These are phyloP conservation scores for Phanerochaete sordida DNA, from an alignment of 768 basidiomycete genomes.

Conservation along the genomic window DNA sequence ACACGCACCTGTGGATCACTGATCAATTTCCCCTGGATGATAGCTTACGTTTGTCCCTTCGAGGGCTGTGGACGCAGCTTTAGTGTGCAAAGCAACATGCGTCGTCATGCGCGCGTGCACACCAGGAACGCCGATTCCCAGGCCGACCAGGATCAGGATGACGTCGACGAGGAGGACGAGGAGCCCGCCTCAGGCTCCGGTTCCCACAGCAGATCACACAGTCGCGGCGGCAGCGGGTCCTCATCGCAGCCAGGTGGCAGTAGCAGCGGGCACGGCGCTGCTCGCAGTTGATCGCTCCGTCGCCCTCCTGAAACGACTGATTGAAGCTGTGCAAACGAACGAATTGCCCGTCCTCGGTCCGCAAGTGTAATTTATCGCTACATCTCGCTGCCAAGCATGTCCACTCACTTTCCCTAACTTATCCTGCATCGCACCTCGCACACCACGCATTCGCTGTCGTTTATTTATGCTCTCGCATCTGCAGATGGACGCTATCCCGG, in stretches of 20 bases:
- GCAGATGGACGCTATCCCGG: background rate
- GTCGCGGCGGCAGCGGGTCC: slow-evolving; percentile 13
- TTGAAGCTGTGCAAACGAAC: background rate
- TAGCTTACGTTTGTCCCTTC: slow-evolving; percentile 74
- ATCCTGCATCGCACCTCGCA: background rate
- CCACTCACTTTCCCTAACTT: background rate
- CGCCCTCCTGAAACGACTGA: background rate
- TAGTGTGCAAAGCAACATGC: slow-evolving; percentile 88
- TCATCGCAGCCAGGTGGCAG: slow-evolving; percentile 8
- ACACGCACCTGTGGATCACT: slow-evolving; percentile 6
- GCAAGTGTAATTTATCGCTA: slow-evolving; percentile 1
- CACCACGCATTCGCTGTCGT: background rate
- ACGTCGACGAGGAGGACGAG: slow-evolving; percentile 43
- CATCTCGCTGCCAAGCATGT: background rate
- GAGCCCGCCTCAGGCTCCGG: slow-evolving; percentile 6
- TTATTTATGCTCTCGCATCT: background rate
- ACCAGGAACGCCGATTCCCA: slow-evolving; percentile 26
- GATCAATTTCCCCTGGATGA: slow-evolving; percentile 13
- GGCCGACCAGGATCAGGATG: slow-evolving; percentile 13
- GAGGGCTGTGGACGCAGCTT: slow-evolving; percentile 78
- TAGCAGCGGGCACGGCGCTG: slow-evolving; percentile 3
- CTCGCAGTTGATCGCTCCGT: slow-evolving; percentile 2
- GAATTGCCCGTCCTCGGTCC: background rate
- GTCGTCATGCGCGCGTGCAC: slow-evolving; percentile 78
- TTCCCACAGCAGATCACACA: slow-evolving; percentile 6